phyloP scores from a whole-genome alignment of 1,284 basidiomycete genomes.

The Pseudozyma tsukubaensis region DNA sequence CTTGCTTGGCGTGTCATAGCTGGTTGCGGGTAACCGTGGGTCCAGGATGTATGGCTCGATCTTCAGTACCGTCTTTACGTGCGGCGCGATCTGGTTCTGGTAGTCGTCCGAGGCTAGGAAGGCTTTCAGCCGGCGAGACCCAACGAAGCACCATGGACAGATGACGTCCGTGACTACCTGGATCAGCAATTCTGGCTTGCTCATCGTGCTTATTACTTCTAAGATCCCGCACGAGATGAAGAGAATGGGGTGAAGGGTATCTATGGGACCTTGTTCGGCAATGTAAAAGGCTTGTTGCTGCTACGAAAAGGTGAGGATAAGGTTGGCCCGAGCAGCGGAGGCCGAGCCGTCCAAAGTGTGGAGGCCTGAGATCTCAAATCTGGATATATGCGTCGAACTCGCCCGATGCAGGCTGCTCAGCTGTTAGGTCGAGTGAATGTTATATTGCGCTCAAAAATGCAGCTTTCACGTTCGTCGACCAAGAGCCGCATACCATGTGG shows the following conservation, averaged over 20 bases:
- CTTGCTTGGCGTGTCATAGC: slow-evolving; percentile 35
- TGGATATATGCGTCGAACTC: slow-evolving; percentile 8
- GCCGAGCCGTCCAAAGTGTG: slow-evolving; percentile 6
- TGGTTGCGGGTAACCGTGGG: slow-evolving; percentile 39
- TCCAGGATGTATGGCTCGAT: slow-evolving; percentile 56
- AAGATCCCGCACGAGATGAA: too few species aligned
- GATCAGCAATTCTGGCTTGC: slow-evolving; percentile 48
- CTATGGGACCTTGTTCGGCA: not conserved
- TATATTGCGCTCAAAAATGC: too few species aligned
- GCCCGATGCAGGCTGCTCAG: not conserved
- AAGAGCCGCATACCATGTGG: too few species aligned
- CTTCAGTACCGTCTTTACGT: slow-evolving; percentile 38
- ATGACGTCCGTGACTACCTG: slow-evolving; percentile 47
- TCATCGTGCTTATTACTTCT: slow-evolving; percentile 14
- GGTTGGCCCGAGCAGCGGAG: slow-evolving; percentile 31
- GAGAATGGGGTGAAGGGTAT: not conserved
- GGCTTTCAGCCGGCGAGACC: slow-evolving; percentile 39
- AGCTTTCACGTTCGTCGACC: not conserved
- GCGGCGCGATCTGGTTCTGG: slow-evolving; percentile 39
- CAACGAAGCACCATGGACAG: slow-evolving; percentile 58
- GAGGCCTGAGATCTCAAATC: slow-evolving; percentile 19
- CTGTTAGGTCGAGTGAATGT: not conserved
- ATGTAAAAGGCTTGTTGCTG: not conserved
- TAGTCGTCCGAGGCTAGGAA: slow-evolving; percentile 49
- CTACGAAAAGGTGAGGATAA: not conserved